Conservation (phyloP, 2,329 filamentous ascomycete genomes). For the Fusarium solani-melongenae region DNA sequence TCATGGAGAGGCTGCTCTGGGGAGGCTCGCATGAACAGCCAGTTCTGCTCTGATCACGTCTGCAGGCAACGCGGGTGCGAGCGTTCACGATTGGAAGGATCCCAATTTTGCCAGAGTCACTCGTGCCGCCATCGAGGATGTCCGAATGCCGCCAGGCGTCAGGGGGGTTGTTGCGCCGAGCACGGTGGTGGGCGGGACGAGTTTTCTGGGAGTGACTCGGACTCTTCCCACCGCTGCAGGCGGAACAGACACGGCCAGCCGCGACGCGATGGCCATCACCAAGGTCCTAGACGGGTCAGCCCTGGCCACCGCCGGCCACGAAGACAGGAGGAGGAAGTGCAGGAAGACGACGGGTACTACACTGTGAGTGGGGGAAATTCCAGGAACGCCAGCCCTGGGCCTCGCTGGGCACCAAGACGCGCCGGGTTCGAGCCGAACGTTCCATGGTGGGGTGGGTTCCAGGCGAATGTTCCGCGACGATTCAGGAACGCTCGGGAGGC, state of each 20-base stretch:
- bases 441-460: neutral
- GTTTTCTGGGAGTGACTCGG: neutral
- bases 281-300: neutral
- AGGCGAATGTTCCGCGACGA: neutral
- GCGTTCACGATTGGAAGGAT: neutral
- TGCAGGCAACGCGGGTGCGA: slow-evolving; percentile 1
- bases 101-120: slow-evolving; percentile 5
- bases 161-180: slow-evolving; percentile 5
- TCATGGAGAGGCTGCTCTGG: neutral
- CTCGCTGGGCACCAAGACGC: neutral
- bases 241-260: neutral
- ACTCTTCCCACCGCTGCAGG: neutral
- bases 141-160: neutral
- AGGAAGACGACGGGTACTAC: neutral
- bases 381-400: neutral
- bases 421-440: neutral
- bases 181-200: slow-evolving; percentile 4
- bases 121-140: slow-evolving; percentile 10
- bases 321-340: neutral
- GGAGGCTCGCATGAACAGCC: neutral
- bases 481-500: neutral
- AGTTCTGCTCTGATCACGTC: slow-evolving; percentile 4
- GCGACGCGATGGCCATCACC: neutral
- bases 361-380: neutral
- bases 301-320: neutral